Base-by-base conservation (phyloP, 257 asterid species). In the Coffea canephora region DNA sequence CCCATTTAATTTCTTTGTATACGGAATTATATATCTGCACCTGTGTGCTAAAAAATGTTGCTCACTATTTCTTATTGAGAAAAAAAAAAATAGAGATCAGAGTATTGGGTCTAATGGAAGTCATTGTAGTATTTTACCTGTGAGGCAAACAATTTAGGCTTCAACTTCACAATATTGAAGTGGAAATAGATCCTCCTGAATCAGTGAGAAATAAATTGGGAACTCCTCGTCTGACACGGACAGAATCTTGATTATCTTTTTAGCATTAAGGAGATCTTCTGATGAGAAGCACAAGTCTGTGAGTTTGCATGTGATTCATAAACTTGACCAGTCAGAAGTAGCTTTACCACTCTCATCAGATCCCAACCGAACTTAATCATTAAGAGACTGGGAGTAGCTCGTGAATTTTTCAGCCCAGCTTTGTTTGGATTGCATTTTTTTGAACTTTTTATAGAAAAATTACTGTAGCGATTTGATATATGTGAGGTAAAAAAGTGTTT, bases 241-340 rank as follows among this genome's bases (percentile, higher is more conserved):
- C 21, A 27, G 70, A 64, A 23, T n/a, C 69, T 64, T 64, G 39
- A 27, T 31, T 15, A 31, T 31, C 8, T 66, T 31, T 31, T 31
- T 66, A 66, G 43, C 43, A 39, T 39, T 39, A 2, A 4, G 43
- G 36, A 66, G 45, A 66, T 66, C 34, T 31, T 31, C 45, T 27
- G 18, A 46, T 71, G 57, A 9, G 41, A 71, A 71, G 49, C 21
- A 18, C n/a, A 71, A n/a, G 39, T 15, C 75, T 46, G 59, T n/a
- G 31, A 71, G 52, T 71, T 23, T 71, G 59, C 75, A 71, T 71
- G 75, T 71, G 61, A 71, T 71, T 71, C 41, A 46, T 46, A 71
- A 71, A 12, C 31, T 71, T 71, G 75, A 71, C 75, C 0, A 71
- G 59, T 71, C 23, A 46, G 57, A 45, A 43, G 39, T 46, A 52